These are phyloP conservation scores for Pseudotsuga menziesii DNA, from an alignment of 75 land plant species.

Conservation along the genomic window DNA sequence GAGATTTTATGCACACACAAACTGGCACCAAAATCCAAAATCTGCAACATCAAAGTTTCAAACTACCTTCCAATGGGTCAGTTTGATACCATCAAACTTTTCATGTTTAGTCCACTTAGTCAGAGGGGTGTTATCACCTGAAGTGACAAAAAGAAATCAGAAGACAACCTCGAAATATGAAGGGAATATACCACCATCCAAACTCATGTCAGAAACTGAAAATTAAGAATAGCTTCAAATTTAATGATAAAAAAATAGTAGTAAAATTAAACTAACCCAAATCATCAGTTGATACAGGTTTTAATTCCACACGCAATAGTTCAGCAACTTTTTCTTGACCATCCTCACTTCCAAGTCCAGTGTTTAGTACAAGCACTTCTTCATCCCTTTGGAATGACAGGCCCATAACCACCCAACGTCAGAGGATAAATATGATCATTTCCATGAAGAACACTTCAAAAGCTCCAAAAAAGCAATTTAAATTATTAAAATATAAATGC, in stretches of 20 bases:
- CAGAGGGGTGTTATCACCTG: constrained; percentile 28
- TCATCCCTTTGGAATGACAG: constrained; percentile 39
- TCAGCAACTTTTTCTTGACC: constrained; percentile 38
- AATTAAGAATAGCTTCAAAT: not conserved
- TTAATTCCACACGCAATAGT: constrained; percentile 36
- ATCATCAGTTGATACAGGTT: constrained; percentile 26
- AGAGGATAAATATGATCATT: constrained; percentile 9
- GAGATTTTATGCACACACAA: not conserved
- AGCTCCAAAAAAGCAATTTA: not conserved
- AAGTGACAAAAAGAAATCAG: constrained; percentile 5
- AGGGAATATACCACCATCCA: not conserved
- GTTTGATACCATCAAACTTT: constrained; percentile 54
- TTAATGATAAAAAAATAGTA: not conserved
- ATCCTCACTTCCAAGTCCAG: constrained; percentile 64
- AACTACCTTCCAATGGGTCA: constrained; percentile 71
- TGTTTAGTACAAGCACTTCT: constrained; percentile 70
- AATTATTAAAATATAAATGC: not conserved
- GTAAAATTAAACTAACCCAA: constrained; percentile 9
- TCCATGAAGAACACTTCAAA: not conserved
- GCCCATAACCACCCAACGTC: not conserved
- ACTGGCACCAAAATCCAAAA: not conserved
- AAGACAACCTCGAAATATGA: not conserved
- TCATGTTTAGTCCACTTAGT: constrained; percentile 70
- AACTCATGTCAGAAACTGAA: not conserved
- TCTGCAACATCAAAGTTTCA: not conserved